These are phyloP conservation scores for Neonectria magnoliae DNA, from an alignment of 2,329 filamentous ascomycete species.

Conservation along the genomic window DNA sequence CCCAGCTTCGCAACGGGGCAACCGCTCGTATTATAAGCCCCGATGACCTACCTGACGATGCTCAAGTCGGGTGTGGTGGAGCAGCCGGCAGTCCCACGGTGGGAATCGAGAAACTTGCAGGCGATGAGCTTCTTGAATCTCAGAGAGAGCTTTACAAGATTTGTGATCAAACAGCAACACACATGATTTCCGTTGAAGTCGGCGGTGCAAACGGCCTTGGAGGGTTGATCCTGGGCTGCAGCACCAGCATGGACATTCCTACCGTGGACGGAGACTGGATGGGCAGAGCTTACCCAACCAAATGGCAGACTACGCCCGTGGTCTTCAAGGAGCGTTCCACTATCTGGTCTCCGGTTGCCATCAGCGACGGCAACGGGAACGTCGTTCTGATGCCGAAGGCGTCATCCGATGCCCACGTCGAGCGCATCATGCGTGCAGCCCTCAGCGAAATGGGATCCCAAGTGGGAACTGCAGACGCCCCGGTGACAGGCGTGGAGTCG, in stretches of 20 bases:
- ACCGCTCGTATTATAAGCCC: slow-evolving; percentile 62
- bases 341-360: slow-evolving; percentile 57
- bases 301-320: slow-evolving; percentile 65
- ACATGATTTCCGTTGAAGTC: slow-evolving; percentile 71
- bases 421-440: slow-evolving; percentile 61
- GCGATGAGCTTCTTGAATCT: slow-evolving; percentile 64
- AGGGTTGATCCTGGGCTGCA: slow-evolving; percentile 65
- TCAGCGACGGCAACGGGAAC: slow-evolving; percentile 64
- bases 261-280: slow-evolving; percentile 67
- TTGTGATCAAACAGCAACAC: slow-evolving; percentile 57
- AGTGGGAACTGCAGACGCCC: slow-evolving; percentile 59
- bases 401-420: slow-evolving; percentile 57
- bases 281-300: slow-evolving; percentile 64
- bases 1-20: slow-evolving; percentile 61
- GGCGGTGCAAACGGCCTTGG: slow-evolving; percentile 73
- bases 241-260: slow-evolving; percentile 60
- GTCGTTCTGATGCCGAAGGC: slow-evolving; percentile 60
- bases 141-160: slow-evolving; percentile 64
- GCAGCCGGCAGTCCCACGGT: slow-evolving; percentile 70
- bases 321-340: slow-evolving; percentile 59
- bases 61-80: slow-evolving; percentile 64
- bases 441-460: slow-evolving; percentile 66
- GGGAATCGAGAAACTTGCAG: slow-evolving; percentile 67
- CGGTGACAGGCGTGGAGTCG: slow-evolving; percentile 60
- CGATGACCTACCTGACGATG: slow-evolving; percentile 59